Base-by-base conservation (phyloP, 1,284 basidiomycete species). In the Sanghuangporus sanghuang region DNA sequence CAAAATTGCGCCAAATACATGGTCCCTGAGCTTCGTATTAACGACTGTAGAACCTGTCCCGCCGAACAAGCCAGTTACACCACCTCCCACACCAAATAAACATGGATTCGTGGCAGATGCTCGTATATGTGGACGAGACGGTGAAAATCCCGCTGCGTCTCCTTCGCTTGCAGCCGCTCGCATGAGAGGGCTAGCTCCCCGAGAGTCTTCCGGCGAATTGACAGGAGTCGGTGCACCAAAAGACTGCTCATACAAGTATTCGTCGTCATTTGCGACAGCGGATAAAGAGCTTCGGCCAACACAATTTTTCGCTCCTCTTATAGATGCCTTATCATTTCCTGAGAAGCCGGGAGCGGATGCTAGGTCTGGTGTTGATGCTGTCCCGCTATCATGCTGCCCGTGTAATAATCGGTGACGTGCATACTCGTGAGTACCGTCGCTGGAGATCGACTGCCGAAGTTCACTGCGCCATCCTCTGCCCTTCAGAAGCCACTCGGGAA, bases 11-110 rank as follows among this genome's bases (percentile, higher is more conserved):
- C 86, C 90, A 73, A 98, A 95, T 53, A 98, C 92, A 68, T 96
- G 93, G 71, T 97, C 94, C 75, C 95, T 95, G 64, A 98, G 79
- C 73, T 86, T 92, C 49, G 90, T 93, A 74, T 98, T 97, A 62
- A 97, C 95, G 53, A 88, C 85, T 1, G 95, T 97, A 14, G 92
- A 93, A 0, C 95, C 95, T 0, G 87, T 92, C 2, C 95, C 95
- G 44, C 90, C 91, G 69, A 92, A 93, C 81, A 81, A 80, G 65
- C 82, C 72, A 32, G 60, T 68, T 40, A 68, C 50, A 65, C 62
- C 27, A 32, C 27, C 27, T 42, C 64, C 63, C 16, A 67, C 69
- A 4, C 55, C 63, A 50, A 65, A 46, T 42, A 68, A 58, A 60
- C 63, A 44, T 9, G 60, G 39, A 18, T 59, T 54, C 59, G 64